Base-by-base conservation (phyloP, 495 filamentous ascomycete species). In the Penicillium desertorum region DNA sequence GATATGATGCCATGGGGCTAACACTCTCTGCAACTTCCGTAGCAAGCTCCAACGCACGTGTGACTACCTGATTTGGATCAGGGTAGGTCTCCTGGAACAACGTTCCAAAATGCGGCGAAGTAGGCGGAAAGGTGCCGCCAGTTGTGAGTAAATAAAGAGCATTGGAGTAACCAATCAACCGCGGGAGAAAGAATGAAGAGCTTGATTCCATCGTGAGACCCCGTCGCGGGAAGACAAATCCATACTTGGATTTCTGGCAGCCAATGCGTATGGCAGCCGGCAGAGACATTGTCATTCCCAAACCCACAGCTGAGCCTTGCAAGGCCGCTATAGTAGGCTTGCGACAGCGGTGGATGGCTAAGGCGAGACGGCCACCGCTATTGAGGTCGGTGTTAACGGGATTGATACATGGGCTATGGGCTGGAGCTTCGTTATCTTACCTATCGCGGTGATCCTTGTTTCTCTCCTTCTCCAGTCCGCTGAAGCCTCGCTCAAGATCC, bases 271-370 rank as follows among this genome's bases (percentile, higher is more conserved):
- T 80, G 48, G 70, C 75, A 56, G 78, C 76, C 6, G 83, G 81
- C 16, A 86, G 73, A 4, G 79, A 81, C 78, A 83, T 81, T 32
- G 82, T 86, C 51, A 85, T 83, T 29, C 83, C 83, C 17, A 85
- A 71, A 7, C 82, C 83, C 10, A 83, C 83, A 20, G 83, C 81
- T 45, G 75, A 74, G 39, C 83, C 83, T 61, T 84, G 80, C 37
- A 84, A 72, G 9, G 83, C 83, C 25, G 71, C 81, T 58, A 86
- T 79, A 41, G 81, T 79, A 45, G 83, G 82, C 59, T 85, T 86
- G 49, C 66, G 69, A 63, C 83, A 86, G 55, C 68, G 57, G 64
- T 82, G 73, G 51, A 85, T 83, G 23, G 81, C 80, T 23, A 85
- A 70, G 22, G 76, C 63, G n/a, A 82, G 55, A 25, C 54, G 54